Base-by-base conservation (phyloP, 305 asterid genomes). In the Fraxinus sp. region DNA sequence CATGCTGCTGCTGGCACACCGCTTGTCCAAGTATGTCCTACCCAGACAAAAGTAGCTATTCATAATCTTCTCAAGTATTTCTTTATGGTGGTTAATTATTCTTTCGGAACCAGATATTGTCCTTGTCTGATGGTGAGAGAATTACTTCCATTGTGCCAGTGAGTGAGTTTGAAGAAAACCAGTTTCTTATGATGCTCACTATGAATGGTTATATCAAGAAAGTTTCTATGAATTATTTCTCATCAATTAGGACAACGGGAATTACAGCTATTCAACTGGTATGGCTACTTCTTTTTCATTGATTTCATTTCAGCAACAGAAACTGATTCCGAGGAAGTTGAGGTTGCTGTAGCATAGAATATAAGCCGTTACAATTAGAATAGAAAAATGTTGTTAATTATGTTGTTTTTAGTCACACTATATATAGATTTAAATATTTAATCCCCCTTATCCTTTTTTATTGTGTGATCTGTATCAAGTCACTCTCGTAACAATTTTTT, bases 1-100 rank as follows among this genome's bases (percentile, higher is more conserved):
- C 89, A 98, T 82, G 89, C 97, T 85, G 98, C 92, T 85, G 98
- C 98, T 66, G 99, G 99, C 79, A 94, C 95, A 26, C 98, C 98
- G 37, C 85, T 95, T 80, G 91, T 96, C 86, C 99, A 94, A 88
- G 99, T 96, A 92, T 82, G 86, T 46, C 86, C 66, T 81, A 77
- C 36, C 80, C 35, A 41, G 77, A 83, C 74, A 79, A 32, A 82
- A 77, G 57, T 59, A 80, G 26, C 80, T 79, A 66, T 81, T 81
- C 80, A 14, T 52, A 41, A 70, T 72, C 22, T 78, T 84, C 76
- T 80, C 74, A 55, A 62, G 68, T 52, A 59, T 64, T 85, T 36
- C 41, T 83, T 75, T 73, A 24, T 81, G 52, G 62, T 33, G 36
- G 10, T 37, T 37, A 37, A 37, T 37, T 37, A 7, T 37, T 26